Conservation (phyloP, 306 rosid genomes). For the Vicia sativa region DNA sequence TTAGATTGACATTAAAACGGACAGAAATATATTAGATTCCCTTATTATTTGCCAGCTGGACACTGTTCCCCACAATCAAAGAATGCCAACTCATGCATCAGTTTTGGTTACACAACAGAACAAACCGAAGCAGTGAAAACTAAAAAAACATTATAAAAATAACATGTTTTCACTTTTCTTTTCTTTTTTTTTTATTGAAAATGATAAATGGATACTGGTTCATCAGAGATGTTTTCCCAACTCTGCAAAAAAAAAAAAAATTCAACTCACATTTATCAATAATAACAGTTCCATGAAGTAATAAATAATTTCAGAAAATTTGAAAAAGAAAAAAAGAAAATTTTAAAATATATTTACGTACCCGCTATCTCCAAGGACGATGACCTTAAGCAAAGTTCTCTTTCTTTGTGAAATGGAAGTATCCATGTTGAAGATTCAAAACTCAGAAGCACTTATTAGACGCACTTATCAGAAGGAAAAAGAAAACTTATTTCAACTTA, state of each 20-base stretch:
- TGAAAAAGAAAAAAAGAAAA: background rate
- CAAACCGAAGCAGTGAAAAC: conserved; percentile 34
- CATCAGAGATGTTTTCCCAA: conserved; percentile 91
- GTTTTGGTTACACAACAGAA: background rate
- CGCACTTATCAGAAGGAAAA: conserved; percentile 3
- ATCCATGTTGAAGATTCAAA: conserved; percentile 53
- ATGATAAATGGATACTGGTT: conserved; percentile 74
- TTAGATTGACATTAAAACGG: background rate
- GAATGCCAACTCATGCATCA: conserved; percentile 36
- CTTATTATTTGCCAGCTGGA: conserved; percentile 24
- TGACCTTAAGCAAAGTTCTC: conserved; percentile 81
- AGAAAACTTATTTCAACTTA: background rate
- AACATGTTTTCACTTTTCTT: background rate
- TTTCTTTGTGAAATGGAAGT: conserved; percentile 49
- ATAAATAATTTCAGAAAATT: background rate
- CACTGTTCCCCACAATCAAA: conserved; percentile 19
- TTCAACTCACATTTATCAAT: conserved; percentile 4
- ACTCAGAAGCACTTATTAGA: conserved; percentile 2
- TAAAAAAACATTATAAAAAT: conserved; percentile 20
- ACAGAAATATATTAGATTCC: background rate
- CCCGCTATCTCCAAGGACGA: conserved; percentile 96
- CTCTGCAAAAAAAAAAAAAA: conserved; percentile 57
- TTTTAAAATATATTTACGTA: conserved; percentile 32
- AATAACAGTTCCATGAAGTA: background rate
- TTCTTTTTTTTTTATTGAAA: conserved; percentile 8